Evolutionary conservation across 1,139 yeast genomes (phyloP), one percentile per base, ranked within the genome.

Genomic region (Yamadazyma friedrichii): DNA sequence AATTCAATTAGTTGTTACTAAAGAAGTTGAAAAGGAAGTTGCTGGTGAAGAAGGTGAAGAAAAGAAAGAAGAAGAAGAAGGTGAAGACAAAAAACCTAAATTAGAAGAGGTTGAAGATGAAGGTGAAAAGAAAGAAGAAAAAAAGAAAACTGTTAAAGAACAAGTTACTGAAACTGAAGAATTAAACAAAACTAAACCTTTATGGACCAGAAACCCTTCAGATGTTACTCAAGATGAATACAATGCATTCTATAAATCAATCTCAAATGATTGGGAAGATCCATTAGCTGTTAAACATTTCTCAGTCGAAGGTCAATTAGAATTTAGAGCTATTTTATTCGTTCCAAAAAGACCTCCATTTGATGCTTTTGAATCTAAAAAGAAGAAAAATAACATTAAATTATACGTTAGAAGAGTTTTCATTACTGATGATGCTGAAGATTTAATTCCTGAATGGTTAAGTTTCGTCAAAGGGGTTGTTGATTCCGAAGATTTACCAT

Each of bases 321-420:
- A 94, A 78, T 94, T 94, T 83, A 89, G 87, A 78, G 98, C 98
- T 51, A 93, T 94, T 64, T 80, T 94, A 62, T 94, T 88, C 67
- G 82, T 94, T 73, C 99, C 99, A 73, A 89, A 88, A 81, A 89
- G 98, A 78, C 98, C 99, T 60, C 98, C 99, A 71, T 88, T 93
- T 65, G 98, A 94, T 67, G 80, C 95, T 67, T 94, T 94, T 64
- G 98, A 94, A 80, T 69, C 80, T 43, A 94, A 93, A 84, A 93
- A 91, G 95, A 94, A 93, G 96, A 93, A 91, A 86, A 84, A 80
- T 78, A 93, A 91, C 84, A 94, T 94, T 80, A 94, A 93, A 81
- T 84, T 94, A 62, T 94, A 94, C 75, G 99, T 94, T 53, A 91
- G 98, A 74, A 95, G 98, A 77, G 99, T 94, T 58, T 94, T 94